Evolutionary conservation across 176 grass and related monocot genomes (phyloP), one percentile per base, ranked within the genome.

Genomic region (Phragmites australis): DNA sequence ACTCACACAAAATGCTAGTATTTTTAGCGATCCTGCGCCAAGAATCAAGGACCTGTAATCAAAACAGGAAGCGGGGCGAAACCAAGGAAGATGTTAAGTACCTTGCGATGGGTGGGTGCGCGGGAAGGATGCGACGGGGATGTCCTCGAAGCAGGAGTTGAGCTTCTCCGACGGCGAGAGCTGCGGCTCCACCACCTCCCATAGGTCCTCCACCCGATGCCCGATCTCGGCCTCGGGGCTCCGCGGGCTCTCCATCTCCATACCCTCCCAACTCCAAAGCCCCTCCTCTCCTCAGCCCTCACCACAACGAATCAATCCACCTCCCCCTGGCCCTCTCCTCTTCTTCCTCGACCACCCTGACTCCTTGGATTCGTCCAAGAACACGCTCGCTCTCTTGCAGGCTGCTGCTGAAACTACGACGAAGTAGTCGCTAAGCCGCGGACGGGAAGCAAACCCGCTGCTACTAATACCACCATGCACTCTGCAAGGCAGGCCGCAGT

Each of bases 211-310:
- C 58, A 98, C 74, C 65, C 77, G 87, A 86, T 90, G 80, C 21
- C 95, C 95, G 68, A 98, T 93, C 90, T 85, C 88, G 83, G 95
- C 90, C 90, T 98, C 95, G 68, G 95, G 92, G 81, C 90, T 94
- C 60, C 90, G 81, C 52, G 95, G 88, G 74, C 89, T 92, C 12
- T 98, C 95, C 90, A 83, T 85, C 64, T 66, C 67, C 74, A 51
- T 62, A 19, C 80, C 64, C 42, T 25, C 26, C 17, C 13, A 14
- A 51, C 23, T 37, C 12, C 26, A 12, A 30, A 37, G 3, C 26
- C 26, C 29, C 21, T 12, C 18, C n/a, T 21, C 62, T 12, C 34
- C 31, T 11, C 46, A 26, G 6, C 17, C 5, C 46, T 61, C 34
- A 37, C 34, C 34, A 37, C 2, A 37, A 37, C 34, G 3, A 37